Evolutionary conservation across 2,329 filamentous ascomycete species (phyloP).

Genomic region (Diaporthe batatas): DNA sequence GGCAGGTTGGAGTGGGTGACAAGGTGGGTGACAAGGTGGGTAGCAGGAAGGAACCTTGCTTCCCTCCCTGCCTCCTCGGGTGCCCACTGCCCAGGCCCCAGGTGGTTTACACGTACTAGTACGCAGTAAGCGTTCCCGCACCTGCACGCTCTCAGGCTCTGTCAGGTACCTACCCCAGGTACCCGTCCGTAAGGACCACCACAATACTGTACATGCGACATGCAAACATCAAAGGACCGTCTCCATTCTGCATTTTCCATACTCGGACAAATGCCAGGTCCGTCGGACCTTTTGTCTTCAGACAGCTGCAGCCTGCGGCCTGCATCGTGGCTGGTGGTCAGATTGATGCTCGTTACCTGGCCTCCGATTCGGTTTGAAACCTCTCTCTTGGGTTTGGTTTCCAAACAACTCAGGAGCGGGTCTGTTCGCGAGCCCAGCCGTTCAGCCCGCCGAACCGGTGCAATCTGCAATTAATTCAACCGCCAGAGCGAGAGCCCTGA

Average conservation of each 20-base stretch:
- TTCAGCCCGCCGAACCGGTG: not conserved
- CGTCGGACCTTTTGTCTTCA: slow-evolving; percentile 11
- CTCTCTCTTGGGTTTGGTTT: slow-evolving; percentile 7
- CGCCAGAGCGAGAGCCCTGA: slow-evolving; percentile 12
- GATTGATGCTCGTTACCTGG: not conserved
- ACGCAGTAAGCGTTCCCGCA: no score
- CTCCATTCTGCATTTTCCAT: not conserved
- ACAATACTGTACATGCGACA: not conserved
- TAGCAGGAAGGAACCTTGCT: not conserved
- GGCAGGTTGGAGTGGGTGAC: not conserved
- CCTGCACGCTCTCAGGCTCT: no score
- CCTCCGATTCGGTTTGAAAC: slow-evolving; percentile 19
- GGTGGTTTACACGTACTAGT: not conserved
- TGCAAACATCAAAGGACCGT: not conserved
- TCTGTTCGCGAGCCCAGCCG: slow-evolving; percentile 19
- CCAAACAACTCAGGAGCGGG: slow-evolving; percentile 3
- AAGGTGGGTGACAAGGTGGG: not conserved
- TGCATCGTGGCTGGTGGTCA: slow-evolving; percentile 11
- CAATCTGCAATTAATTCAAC: slow-evolving; percentile 20
- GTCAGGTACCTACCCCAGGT: not conserved
- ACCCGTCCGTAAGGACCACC: not conserved
- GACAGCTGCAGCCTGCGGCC: slow-evolving; percentile 3
- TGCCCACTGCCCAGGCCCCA: no score
- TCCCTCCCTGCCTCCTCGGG: no score
- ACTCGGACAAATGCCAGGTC: slow-evolving; percentile 9